These are phyloP conservation scores for Mycena belliarum DNA, from an alignment of 768 basidiomycete genomes.

Conservation along the genomic window DNA sequence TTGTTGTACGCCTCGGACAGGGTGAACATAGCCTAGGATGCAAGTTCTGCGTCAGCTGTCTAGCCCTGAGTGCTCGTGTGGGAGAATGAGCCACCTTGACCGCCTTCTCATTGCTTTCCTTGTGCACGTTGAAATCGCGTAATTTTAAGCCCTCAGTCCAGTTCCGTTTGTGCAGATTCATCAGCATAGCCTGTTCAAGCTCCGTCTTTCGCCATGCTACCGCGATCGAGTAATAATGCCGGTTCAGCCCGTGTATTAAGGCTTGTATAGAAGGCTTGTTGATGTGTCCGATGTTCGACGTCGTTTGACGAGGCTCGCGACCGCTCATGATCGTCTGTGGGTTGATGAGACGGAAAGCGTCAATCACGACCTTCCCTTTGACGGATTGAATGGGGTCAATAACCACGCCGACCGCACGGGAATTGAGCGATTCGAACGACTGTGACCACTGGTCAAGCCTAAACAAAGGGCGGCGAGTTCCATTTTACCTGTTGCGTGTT, in stretches of 20 bases:
- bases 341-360: slow-evolving; percentile 97
- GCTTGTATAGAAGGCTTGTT: slow-evolving; percentile 99
- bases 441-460: slow-evolving; percentile 32
- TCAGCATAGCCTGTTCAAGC: slow-evolving; percentile 96
- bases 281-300: slow-evolving; percentile 97
- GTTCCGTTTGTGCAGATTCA: slow-evolving; percentile 98
- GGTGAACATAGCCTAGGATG: slow-evolving; percentile 80
- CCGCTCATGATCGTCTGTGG: slow-evolving; percentile 88
- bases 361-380: slow-evolving; percentile 98
- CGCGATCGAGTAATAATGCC: slow-evolving; percentile 97
- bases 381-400: slow-evolving; percentile 99
- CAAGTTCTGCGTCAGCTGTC: slow-evolving; percentile 21
- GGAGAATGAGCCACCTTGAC: slow-evolving; percentile 73
- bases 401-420: slow-evolving; percentile 94
- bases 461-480: background rate
- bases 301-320: slow-evolving; percentile 94
- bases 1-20: slow-evolving; percentile 96
- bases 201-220: slow-evolving; percentile 99
- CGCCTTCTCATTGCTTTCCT: slow-evolving; percentile 86
- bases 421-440: slow-evolving; percentile 95
- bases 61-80: background rate
- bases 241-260: slow-evolving; percentile 94
- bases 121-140: slow-evolving; percentile 86
- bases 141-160: slow-evolving; percentile 98
- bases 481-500: slow-evolving; percentile 89